phyloP scores from a whole-genome alignment of 257 asterid species.

The Solanum boliviense region DNA sequence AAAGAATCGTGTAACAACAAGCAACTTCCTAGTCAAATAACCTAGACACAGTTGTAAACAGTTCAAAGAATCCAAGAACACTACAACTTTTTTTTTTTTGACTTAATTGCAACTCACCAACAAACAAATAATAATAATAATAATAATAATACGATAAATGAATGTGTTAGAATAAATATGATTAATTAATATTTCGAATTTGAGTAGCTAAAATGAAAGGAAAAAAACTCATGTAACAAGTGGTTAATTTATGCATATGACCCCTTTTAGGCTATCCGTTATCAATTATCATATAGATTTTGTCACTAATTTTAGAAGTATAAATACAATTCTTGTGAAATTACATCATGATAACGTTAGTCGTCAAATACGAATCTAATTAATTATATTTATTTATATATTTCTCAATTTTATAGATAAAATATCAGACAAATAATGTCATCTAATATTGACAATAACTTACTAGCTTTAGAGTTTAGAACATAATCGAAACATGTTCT shows the following conservation, averaged over 20 bases:
- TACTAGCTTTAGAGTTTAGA: background rate
- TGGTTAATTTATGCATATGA: background rate
- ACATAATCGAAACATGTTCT: too few relatives aligned
- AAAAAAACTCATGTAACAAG: background rate
- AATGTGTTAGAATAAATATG: too few relatives aligned
- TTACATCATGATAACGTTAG: too few relatives aligned
- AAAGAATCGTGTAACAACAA: background rate
- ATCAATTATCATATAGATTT: background rate
- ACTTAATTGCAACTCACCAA: background rate
- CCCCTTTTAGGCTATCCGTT: background rate
- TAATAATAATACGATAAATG: background rate
- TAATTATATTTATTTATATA: too few relatives aligned
- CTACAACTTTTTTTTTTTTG: background rate
- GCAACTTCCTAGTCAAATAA: background rate
- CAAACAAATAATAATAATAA: background rate
- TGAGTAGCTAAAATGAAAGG: background rate
- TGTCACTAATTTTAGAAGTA: background rate
- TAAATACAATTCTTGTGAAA: too few relatives aligned
- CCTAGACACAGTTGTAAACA: background rate
- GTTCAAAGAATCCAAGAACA: background rate
- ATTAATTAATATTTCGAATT: background rate
- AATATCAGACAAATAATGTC: background rate
- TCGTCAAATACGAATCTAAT: too few relatives aligned
- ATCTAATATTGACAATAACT: background rate
- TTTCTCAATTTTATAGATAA: too few relatives aligned